Conservation (phyloP, 2,329 filamentous ascomycete species). For the Chaetomium globosum region DNA sequence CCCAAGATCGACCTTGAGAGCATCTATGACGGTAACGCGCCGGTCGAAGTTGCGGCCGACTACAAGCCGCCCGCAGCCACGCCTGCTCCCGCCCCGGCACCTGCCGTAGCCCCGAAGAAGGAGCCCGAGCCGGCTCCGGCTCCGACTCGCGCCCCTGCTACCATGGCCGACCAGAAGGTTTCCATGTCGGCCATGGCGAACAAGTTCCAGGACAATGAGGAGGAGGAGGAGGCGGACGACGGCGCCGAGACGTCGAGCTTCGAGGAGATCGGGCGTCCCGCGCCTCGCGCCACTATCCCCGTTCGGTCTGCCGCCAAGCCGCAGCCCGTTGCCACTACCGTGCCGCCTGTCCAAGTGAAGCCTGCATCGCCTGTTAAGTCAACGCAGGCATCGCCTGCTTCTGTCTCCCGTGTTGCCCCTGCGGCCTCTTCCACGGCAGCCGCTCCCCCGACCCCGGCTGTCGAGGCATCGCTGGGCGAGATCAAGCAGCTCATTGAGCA, state of each 20-base stretch:
- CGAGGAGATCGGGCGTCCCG: constrained; percentile 78
- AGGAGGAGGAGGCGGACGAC: constrained; percentile 55
- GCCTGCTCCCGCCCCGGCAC: constrained; percentile 40
- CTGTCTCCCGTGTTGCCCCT: constrained; percentile 42
- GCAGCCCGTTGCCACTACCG: constrained; percentile 21
- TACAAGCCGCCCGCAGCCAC: constrained; percentile 60
- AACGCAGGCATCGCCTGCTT: constrained; percentile 41
- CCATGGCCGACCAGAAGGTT: constrained; percentile 80
- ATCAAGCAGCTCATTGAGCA: constrained; percentile 77
- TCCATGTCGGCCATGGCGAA: constrained; percentile 83
- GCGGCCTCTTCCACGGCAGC: constrained; percentile 39
- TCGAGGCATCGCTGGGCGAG: constrained; percentile 69
- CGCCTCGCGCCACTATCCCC: constrained; percentile 56
- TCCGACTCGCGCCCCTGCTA: constrained; percentile 58
- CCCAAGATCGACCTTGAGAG: constrained; percentile 93
- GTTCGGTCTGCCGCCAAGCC: constrained; percentile 35
- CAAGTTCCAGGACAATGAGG: constrained; percentile 77
- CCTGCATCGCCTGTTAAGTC: constrained; percentile 52
- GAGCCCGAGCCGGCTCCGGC: constrained; percentile 58
- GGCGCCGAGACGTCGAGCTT: constrained; percentile 73
- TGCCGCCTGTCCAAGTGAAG: constrained; percentile 42
- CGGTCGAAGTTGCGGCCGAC: constrained; percentile 73
- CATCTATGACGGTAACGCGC: constrained; percentile 80
- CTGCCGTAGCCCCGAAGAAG: constrained; percentile 56
- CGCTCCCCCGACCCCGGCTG: constrained; percentile 48